phyloP scores from a whole-genome alignment of 176 grass and related monocot genomes.

The Phoenix roebelenii region DNA sequence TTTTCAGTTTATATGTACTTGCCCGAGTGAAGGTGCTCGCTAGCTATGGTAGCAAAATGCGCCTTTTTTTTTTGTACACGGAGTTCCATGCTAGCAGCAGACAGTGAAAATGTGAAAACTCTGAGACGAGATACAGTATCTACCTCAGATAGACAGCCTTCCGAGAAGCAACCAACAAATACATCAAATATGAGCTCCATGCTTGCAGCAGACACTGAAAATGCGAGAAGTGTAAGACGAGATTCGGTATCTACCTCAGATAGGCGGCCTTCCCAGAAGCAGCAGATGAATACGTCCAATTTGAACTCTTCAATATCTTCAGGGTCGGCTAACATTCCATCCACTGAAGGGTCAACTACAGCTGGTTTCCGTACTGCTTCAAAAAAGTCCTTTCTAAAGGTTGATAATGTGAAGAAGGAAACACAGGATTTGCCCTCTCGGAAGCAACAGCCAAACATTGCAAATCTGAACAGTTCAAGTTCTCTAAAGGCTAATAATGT shows the following conservation, averaged over 20 bases:
- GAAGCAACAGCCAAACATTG: constrained; percentile 32
- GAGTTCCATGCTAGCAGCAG: too few species aligned
- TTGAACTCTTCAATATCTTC: constrained; percentile 16
- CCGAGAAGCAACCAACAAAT: too few species aligned
- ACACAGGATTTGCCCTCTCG: constrained; percentile 22
- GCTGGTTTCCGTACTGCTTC: constrained; percentile 11
- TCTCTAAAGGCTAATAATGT: constrained; percentile 17
- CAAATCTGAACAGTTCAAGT: constrained; percentile 12
- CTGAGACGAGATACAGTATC: too few species aligned
- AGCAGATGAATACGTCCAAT: constrained; percentile 1
- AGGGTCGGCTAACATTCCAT: constrained; percentile 11
- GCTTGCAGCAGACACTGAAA: not conserved
- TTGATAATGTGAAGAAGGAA: constrained; percentile 21
- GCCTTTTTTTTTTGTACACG: too few species aligned
- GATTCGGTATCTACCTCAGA: constrained; percentile 11
- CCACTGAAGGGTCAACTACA: constrained; percentile 5
- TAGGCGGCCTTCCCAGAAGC: constrained; percentile 17
- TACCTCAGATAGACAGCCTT: too few species aligned
- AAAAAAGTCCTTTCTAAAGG: constrained; percentile 26
- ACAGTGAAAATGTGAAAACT: too few species aligned
- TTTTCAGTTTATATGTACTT: too few species aligned
- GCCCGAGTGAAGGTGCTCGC: too few species aligned
- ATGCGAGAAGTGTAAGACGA: not conserved
- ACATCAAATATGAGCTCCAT: too few species aligned
- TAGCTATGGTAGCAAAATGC: too few species aligned